A percentile compares a stretch with the other conserved stretches of the same genome.
Conservation (phyloP, 768 basidiomycete genomes). For the Mrakia gelida region DNA sequence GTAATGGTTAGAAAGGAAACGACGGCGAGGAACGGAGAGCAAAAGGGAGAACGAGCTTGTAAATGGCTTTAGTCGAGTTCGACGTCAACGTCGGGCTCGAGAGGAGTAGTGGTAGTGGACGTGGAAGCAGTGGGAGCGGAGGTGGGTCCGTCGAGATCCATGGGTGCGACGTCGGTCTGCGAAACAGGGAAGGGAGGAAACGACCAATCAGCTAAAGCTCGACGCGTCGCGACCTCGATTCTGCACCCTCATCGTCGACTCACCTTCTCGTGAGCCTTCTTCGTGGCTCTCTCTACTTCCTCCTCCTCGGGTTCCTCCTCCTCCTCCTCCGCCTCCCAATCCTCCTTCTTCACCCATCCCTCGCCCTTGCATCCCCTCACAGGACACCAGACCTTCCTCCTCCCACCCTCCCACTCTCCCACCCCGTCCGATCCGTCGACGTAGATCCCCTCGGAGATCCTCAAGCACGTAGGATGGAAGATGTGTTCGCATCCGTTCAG, state of each 20-base stretch:
- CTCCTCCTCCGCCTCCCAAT: constrained; percentile 21
- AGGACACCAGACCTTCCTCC: constrained; percentile 16
- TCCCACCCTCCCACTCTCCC: not conserved
- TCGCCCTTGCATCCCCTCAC: constrained; percentile 20
- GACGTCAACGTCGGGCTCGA: not conserved
- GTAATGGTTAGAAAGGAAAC: not conserved
- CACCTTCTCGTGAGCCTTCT: not conserved
- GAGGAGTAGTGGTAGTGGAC: not conserved
- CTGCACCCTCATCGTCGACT: not conserved
- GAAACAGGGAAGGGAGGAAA: not conserved
- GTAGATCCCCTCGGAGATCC: not conserved
- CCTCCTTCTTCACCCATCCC: constrained; percentile 17
- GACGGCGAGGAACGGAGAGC: not conserved
- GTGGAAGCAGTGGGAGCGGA: not conserved
- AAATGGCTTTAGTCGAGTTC: not conserved
- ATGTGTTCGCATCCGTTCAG: constrained; percentile 20
- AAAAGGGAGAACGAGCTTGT: not conserved
- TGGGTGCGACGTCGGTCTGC: not conserved
- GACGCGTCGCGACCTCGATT: not conserved
- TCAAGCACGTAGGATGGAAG: constrained; percentile 22
- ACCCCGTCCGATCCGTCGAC: not conserved
- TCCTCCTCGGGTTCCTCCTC: not conserved
- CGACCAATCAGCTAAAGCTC: not conserved
- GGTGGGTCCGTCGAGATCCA: not conserved
- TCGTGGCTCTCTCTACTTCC: not conserved